Evolutionary conservation across 192 early-diverging fungal genomes (phyloP), one percentile per base, ranked within the genome.

Genomic region (Geranomyces michiganensis): DNA sequence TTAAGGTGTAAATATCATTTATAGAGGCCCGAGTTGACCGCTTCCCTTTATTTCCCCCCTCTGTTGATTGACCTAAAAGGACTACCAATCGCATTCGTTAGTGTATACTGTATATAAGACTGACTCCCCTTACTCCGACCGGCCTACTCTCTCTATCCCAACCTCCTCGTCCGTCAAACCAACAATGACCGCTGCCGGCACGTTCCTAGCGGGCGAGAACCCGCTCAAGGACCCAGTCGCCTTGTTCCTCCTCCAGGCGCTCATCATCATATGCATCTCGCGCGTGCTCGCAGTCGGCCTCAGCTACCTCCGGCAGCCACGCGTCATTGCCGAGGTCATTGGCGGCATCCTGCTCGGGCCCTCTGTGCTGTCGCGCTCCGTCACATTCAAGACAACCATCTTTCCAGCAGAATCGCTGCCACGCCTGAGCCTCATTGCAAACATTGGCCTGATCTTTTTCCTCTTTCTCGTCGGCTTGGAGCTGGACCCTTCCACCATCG

Each of bases 331-430:
- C 33, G 96, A 98, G 74, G 89, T 98, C 56, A 78, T 96, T 30
- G 94, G 90, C 26, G 94, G 94, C 12, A 93, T 96, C 59, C 72
- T 96, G 6, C 85, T 97, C 7, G 96, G 96, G 0, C 94, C 93
- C 1, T 91, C 94, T 0, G 92, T 86, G 0, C 82, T 97, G 31
- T 92, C 92, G 3, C 86, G 87, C 29, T 92, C 90, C 56, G 84
- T 86, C 22, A 81, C 76, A 1, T 96, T 91, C 74, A 75, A 71
- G 56, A 66, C 72, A 27, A 87, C 82, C 31, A 84, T 97, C 8
- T 97, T 98, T 74, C 92, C 91, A 26, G n/a, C 70, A 4, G 70
- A 31, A 0, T 95, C 94, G 0, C 67, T 94, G 14, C 82, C 88
- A 7, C 82, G 82, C 46, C 78, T 98, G 15, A 91, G 84, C 36